Evolutionary conservation across 108 stramenopile species (phyloP).

Genomic region (Bacterosira constricta): DNA sequence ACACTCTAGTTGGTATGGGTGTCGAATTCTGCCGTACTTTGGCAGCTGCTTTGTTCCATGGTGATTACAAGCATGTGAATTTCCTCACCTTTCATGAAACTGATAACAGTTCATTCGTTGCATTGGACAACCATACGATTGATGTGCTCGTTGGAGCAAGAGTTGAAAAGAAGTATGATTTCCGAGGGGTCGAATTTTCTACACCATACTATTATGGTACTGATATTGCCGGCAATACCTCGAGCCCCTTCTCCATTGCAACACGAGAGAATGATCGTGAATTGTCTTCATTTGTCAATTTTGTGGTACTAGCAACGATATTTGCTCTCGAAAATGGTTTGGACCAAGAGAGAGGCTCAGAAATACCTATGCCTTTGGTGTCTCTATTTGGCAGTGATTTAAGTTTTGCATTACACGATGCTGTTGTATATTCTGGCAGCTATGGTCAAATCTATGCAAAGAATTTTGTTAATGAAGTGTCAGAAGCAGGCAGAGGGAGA

Average conservation of each 20-base stretch:
- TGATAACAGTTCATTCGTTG: slow-evolving; percentile 34
- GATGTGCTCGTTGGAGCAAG: slow-evolving; percentile 58
- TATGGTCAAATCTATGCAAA: slow-evolving; percentile 16
- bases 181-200: slow-evolving; percentile 52
- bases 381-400: slow-evolving; percentile 44
- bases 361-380: slow-evolving; percentile 39
- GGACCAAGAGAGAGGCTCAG: slow-evolving; percentile 11
- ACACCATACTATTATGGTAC: slow-evolving; percentile 53
- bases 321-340: slow-evolving; percentile 56
- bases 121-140: slow-evolving; percentile 37
- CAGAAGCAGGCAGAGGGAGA: not conserved
- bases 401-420: slow-evolving; percentile 23
- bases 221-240: not conserved
- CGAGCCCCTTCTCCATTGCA: slow-evolving; percentile 22
- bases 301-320: slow-evolving; percentile 47
- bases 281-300: slow-evolving; percentile 57
- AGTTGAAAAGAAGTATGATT: slow-evolving; percentile 39
- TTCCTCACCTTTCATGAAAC: slow-evolving; percentile 31
- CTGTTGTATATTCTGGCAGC: slow-evolving; percentile 4
- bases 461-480: slow-evolving; percentile 27
- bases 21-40: slow-evolving; percentile 56
- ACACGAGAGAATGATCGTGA: slow-evolving; percentile 52
- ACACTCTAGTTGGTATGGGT: slow-evolving; percentile 46
- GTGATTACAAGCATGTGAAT: slow-evolving; percentile 24
- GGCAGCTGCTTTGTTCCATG: slow-evolving; percentile 56